Evolutionary conservation across 1,284 basidiomycete genomes (phyloP).

Genomic region (Marasmius oreades): DNA sequence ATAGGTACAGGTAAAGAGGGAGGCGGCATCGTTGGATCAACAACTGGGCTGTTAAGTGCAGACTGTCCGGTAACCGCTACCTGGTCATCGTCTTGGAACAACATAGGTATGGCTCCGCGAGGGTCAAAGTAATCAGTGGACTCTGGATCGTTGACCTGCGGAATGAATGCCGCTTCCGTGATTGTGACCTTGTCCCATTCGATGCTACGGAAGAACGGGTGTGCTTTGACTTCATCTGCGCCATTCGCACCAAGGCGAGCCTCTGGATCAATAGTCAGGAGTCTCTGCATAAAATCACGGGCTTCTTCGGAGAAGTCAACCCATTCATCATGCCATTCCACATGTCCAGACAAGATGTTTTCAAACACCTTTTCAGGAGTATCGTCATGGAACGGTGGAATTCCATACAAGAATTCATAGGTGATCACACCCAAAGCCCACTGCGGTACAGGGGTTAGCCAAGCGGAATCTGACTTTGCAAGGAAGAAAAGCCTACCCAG

Average conservation of each 20-base stretch:
- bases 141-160: constrained; percentile 92
- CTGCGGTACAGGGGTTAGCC: constrained; percentile 32
- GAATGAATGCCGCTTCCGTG: constrained; percentile 92
- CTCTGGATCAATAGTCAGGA: constrained; percentile 82
- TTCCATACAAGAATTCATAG: constrained; percentile 97
- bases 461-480: constrained; percentile 4
- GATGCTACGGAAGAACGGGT: constrained; percentile 88
- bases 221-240: constrained; percentile 89
- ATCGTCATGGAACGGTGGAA: constrained; percentile 97
- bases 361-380: constrained; percentile 98
- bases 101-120: constrained; percentile 84
- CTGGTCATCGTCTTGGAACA: constrained; percentile 83
- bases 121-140: constrained; percentile 99
- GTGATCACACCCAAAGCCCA: constrained; percentile 99
- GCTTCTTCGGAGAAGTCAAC: constrained; percentile 87
- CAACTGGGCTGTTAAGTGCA: constrained; percentile 44
- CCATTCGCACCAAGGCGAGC: constrained; percentile 85
- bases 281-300: constrained; percentile 86
- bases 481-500: constrained; percentile 64
- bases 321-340: constrained; percentile 95
- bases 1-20: constrained; percentile 47
- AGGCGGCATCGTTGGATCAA: constrained; percentile 36
- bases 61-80: constrained; percentile 48
- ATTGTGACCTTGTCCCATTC: constrained; percentile 92
- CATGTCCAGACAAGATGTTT: constrained; percentile 94